A percentile compares a stretch with the other conserved stretches of the same genome.
These are phyloP conservation scores for Vigna mungo DNA, from an alignment of 306 rosid species.

Conservation along the genomic window DNA sequence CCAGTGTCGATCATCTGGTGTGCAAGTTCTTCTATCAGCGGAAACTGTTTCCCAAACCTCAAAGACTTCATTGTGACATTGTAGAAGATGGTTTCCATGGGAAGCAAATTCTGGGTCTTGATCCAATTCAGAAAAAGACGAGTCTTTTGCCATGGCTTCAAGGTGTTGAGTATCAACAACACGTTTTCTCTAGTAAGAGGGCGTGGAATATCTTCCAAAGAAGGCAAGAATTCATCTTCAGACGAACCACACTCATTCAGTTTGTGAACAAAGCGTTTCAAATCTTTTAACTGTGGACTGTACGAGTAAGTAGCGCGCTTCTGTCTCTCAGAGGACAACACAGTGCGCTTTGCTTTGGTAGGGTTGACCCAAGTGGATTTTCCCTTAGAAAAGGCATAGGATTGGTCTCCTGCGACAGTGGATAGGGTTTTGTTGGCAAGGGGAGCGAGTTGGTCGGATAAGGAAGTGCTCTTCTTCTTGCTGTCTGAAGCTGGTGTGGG, in stretches of 20 bases:
- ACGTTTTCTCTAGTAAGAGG: constrained; percentile 72
- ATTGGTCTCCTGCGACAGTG: constrained; percentile 40
- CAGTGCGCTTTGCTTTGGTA: constrained; percentile 72
- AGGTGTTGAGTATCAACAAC: constrained; percentile 77
- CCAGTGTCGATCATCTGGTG: constrained; percentile 74
- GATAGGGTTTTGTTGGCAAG: constrained; percentile 68
- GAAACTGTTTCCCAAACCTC: constrained; percentile 91
- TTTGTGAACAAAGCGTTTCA: constrained; percentile 64
- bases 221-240: constrained; percentile 61
- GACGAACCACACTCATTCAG: constrained; percentile 63
- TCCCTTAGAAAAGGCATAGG: constrained; percentile 66
- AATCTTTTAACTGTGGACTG: constrained; percentile 70
- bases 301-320: constrained; percentile 62
- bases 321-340: constrained; percentile 71
- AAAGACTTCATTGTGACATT: constrained; percentile 95
- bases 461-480: constrained; percentile 60
- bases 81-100: constrained; percentile 91
- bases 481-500: constrained; percentile 40
- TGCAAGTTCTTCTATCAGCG: constrained; percentile 81
- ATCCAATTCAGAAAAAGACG: constrained; percentile 77
- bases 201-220: constrained; percentile 68
- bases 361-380: constrained; percentile 95
- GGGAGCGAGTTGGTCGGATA: constrained; percentile 85
- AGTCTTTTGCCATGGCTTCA: constrained; percentile 91
- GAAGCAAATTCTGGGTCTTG: constrained; percentile 67